Base-by-base conservation (phyloP, 176 grass and related monocot genomes). In the Themeda triandra region DNA sequence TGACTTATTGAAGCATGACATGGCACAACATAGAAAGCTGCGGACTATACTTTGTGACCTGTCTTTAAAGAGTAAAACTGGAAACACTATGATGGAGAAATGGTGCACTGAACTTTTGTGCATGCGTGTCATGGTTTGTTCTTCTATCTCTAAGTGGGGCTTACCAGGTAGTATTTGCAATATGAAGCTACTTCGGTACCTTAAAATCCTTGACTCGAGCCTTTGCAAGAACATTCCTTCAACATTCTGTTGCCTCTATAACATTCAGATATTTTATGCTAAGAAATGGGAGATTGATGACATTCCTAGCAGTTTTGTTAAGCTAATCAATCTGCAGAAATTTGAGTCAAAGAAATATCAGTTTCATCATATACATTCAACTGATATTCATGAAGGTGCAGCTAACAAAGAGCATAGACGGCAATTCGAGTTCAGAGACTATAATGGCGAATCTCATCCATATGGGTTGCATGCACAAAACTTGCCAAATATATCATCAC, bases 131-230 rank as follows among this genome's bases (percentile, higher is more conserved):
- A 9, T 84, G 15, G 51, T 54, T 5, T 54, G 51, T 29, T 2
- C 1, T 21, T 54, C 2, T 84, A 3, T 0, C 3, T 39, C 39
- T 41, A 41, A 1, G 1, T 5, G 10, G 4, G 74, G 31, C 1
- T 25, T 78, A 32, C 64, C 83, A 58, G 0, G 9, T 10, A 62
- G 74, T 15, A 35, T 85, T 33, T 33, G 64, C 4, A 69, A 70
- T 8, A 8, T 78, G 74, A 85, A 78, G 25, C 64, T 78, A 60
- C 74, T 85, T 70, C 27, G 63, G 0, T 78, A 62, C 74, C 15
- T 85, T 32, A 0, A 68, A 3, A 44, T 67, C 6, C 39, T 1
- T 0, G 0, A 1, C 1, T 0, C 9, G 18, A 23, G 9, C 9
- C 0, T 4, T 36, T 36, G 13, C 13, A 23, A 15, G 12, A 70